These are phyloP conservation scores for Leccinum insolens DNA, from an alignment of 1,284 basidiomycete genomes.

Conservation along the genomic window DNA sequence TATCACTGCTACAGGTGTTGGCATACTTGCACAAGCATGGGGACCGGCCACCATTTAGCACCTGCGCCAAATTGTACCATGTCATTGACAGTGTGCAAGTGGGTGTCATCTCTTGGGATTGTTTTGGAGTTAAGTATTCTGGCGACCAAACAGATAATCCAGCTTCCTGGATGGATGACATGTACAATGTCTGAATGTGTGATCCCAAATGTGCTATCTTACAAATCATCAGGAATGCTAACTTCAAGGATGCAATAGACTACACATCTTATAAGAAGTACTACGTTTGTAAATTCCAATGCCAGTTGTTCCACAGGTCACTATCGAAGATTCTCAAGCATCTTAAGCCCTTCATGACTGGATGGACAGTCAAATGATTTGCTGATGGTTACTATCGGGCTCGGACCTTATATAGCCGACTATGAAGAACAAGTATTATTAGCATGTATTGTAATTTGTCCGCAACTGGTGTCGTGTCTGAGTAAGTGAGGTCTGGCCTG, in stretches of 20 bases:
- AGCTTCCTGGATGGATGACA: neutral
- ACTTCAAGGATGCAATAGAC: neutral
- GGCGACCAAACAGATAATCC: neutral
- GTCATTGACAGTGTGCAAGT: neutral
- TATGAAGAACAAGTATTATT: constrained; percentile 1
- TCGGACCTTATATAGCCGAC: constrained; percentile 1
- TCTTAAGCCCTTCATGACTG: neutral
- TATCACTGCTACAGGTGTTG: too few relatives aligned
- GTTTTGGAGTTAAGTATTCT: neutral
- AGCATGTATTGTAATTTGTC: neutral
- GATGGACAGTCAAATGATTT: neutral
- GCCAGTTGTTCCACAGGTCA: neutral
- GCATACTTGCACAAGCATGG: neutral
- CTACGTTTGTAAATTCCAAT: neutral
- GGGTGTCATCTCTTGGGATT: neutral
- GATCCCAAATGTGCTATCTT: neutral
- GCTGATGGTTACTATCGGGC: neutral
- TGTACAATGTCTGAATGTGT: neutral
- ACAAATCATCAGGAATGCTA: neutral
- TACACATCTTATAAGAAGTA: neutral
- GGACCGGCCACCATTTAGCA: neutral
- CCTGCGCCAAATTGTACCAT: neutral
- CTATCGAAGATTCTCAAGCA: neutral
- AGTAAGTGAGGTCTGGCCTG: neutral
- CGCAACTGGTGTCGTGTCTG: neutral